A percentile compares a stretch with the other conserved stretches of the same genome.
These are phyloP conservation scores for Meyerozyma guilliermondii DNA, from an alignment of 1,139 yeast species.

Conservation along the genomic window DNA sequence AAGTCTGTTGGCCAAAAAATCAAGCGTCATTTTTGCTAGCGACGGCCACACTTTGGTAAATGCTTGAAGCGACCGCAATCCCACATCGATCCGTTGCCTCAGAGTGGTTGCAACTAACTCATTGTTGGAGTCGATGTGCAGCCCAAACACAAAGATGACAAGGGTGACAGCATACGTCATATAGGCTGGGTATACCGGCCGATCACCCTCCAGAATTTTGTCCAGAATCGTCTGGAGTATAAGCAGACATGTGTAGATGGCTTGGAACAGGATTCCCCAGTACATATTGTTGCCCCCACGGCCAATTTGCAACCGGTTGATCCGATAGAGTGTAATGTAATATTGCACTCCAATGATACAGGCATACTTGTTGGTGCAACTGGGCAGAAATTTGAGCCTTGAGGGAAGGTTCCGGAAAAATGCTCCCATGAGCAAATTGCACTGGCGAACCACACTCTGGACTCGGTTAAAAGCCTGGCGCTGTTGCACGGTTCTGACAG, in stretches of 20 bases:
- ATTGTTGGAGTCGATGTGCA: slow-evolving; percentile 12
- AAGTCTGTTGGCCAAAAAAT: slow-evolving; percentile 7
- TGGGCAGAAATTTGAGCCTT: slow-evolving; percentile 6
- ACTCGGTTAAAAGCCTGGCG: slow-evolving; percentile 4
- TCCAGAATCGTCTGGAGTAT: slow-evolving; percentile 7
- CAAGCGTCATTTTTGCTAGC: slow-evolving; percentile 8
- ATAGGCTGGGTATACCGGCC: slow-evolving; percentile 8
- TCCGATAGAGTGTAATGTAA: slow-evolving; percentile 10
- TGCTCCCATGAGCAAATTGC: slow-evolving; percentile 9
- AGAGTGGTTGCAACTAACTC: slow-evolving; percentile 11
- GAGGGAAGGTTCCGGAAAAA: slow-evolving; percentile 8
- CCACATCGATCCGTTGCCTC: slow-evolving; percentile 8
- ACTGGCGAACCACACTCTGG: slow-evolving; percentile 8
- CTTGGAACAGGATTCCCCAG: slow-evolving; percentile 12
- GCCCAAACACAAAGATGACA: slow-evolving; percentile 10
- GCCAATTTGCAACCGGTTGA: slow-evolving; percentile 8
- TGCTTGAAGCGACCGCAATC: slow-evolving; percentile 9
- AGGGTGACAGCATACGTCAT: slow-evolving; percentile 10
- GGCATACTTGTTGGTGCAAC: slow-evolving; percentile 7
- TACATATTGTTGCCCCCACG: slow-evolving; percentile 4
- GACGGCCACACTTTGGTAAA: slow-evolving; percentile 13
- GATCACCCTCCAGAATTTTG: slow-evolving; percentile 3
- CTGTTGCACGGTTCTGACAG: slow-evolving; percentile 1
- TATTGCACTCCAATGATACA: slow-evolving; percentile 9
- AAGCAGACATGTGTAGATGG: slow-evolving; percentile 8